phyloP scores from a whole-genome alignment of 2,329 filamentous ascomycete genomes.

The Ascochyta koolunga region DNA sequence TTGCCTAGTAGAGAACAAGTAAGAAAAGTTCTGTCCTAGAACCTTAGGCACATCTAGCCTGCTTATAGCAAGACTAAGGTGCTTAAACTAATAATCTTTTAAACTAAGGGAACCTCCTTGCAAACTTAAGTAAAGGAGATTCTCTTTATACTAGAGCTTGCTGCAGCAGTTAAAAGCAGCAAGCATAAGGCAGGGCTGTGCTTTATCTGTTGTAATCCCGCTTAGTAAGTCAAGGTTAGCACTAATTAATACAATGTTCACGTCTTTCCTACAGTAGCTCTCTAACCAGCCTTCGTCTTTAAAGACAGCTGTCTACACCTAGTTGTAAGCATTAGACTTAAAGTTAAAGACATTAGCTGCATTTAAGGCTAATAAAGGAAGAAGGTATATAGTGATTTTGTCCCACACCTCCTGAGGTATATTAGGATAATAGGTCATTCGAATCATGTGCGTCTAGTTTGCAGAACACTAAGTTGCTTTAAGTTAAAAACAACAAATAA shows the following conservation, averaged over 20 bases:
- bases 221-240: background rate
- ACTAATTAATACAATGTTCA: background rate
- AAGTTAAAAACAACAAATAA: background rate
- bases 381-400: background rate
- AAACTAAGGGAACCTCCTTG: background rate
- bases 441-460: background rate
- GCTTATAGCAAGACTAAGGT: background rate
- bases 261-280: background rate
- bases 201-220: background rate
- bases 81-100: background rate
- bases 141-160: background rate
- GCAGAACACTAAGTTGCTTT: background rate
- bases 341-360: background rate
- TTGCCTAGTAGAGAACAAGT: background rate
- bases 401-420: background rate
- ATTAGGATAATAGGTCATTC: background rate
- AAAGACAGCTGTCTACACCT: background rate
- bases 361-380: background rate
- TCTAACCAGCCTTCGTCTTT: background rate
- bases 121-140: background rate
- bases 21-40: background rate
- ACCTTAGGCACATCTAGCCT: background rate
- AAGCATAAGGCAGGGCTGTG: background rate
- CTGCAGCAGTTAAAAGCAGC: background rate
- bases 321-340: background rate